A percentile compares a stretch with the other conserved stretches of the same genome.
These are phyloP conservation scores for Chlorella sorokiniana DNA, from an alignment of 139 green algal species.

Conservation along the genomic window DNA sequence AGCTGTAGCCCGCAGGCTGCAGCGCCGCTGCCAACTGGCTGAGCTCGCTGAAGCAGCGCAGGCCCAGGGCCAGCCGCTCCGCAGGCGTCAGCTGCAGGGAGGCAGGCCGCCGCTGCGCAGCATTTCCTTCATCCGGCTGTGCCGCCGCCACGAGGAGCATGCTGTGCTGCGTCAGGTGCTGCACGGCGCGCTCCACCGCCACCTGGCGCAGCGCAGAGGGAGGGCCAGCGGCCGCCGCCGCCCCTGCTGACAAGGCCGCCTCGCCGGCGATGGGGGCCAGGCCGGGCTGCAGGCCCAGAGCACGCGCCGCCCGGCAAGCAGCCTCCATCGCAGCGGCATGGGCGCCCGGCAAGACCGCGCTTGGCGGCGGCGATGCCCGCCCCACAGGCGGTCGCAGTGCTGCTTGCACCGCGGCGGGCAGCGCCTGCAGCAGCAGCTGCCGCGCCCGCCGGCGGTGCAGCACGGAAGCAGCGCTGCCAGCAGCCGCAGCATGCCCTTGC, in stretches of 20 bases:
- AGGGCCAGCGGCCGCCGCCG: background rate
- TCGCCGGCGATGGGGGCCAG: constrained; percentile 1
- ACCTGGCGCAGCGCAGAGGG: background rate
- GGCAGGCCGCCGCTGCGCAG: background rate
- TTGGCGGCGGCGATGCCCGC: background rate
- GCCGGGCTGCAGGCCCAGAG: constrained; percentile 9
- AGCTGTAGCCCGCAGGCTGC: constrained; percentile 6
- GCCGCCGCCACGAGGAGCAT: background rate
- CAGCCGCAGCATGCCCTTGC: background rate
- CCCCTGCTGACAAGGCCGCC: background rate
- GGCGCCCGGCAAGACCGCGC: background rate
- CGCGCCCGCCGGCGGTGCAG: background rate
- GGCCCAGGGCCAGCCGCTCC: constrained; percentile 7
- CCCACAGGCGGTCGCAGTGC: background rate
- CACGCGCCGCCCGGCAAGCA: constrained; percentile 3
- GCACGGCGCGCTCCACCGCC: constrained; percentile 1
- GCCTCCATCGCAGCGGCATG: constrained; percentile 16
- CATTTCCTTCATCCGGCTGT: background rate
- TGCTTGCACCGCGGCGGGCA: no score
- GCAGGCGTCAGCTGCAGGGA: background rate
- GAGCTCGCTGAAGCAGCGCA: constrained; percentile 19
- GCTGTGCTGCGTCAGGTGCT: constrained; percentile 9
- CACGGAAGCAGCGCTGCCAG: constrained; percentile 15
- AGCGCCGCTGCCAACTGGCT: constrained; percentile 17
- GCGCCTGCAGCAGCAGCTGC: background rate